These are phyloP conservation scores for Blyttiomyces sp. DNA, from an alignment of 371 early-diverging fungal species.

Conservation along the genomic window DNA sequence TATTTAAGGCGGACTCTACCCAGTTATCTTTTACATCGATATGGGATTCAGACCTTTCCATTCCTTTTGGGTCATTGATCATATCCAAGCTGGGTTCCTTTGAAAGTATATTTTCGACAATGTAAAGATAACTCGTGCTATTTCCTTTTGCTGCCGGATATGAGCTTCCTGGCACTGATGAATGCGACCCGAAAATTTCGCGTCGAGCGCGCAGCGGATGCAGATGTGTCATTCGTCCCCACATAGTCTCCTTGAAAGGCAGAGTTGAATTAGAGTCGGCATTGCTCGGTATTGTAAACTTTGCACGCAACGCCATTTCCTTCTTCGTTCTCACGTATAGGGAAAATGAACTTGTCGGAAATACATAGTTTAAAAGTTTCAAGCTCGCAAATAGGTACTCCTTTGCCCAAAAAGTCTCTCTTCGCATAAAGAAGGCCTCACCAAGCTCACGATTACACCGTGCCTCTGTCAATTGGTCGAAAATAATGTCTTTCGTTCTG, in stretches of 20 bases:
- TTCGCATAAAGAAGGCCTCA: constrained; percentile 32
- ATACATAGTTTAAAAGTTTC: constrained; percentile 12
- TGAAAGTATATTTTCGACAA: neutral
- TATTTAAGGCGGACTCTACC: too few relatives aligned
- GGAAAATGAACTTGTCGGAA: constrained; percentile 20
- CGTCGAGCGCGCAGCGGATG: neutral
- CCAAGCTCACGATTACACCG: constrained; percentile 50
- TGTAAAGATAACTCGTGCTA: neutral
- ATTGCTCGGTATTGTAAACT: neutral
- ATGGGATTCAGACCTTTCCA: too few relatives aligned
- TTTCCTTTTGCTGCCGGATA: neutral
- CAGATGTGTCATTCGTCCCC: neutral
- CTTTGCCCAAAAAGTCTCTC: constrained; percentile 29
- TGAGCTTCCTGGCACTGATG: too few relatives aligned
- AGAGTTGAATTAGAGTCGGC: constrained; percentile 7
- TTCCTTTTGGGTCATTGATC: neutral
- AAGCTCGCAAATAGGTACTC: constrained; percentile 26
- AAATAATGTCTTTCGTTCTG: constrained; percentile 1
- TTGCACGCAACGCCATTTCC: constrained; percentile 8
- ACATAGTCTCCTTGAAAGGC: constrained; percentile 5
- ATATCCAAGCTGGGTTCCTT: neutral
- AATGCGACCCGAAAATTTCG: too few relatives aligned
- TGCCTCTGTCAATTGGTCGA: constrained; percentile 17
- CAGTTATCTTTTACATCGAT: too few relatives aligned
- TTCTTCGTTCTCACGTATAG: constrained; percentile 19